Conservation (phyloP, 495 filamentous ascomycete genomes). For the Penicillium flavigenum region DNA sequence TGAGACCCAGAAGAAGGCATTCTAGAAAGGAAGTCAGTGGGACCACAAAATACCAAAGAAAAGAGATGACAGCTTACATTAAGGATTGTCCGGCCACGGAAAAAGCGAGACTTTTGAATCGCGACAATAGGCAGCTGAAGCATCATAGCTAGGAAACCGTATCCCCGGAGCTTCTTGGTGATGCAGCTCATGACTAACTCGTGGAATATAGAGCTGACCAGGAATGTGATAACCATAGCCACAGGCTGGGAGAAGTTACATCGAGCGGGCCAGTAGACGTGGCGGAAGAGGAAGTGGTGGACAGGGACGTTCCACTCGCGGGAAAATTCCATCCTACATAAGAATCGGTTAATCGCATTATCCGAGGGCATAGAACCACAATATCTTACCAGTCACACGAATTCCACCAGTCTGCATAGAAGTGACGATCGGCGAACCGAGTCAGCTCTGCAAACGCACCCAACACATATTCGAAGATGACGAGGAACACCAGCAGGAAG, state of each 20-base stretch:
- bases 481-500: constrained; percentile 90
- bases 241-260: constrained; percentile 71
- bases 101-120: constrained; percentile 75
- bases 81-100: constrained; percentile 69
- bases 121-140: constrained; percentile 91
- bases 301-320: constrained; percentile 98
- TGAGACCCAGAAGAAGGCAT: constrained; percentile 89
- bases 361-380: neutral
- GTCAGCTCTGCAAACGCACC: constrained; percentile 94
- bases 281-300: constrained; percentile 93
- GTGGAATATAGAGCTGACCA: constrained; percentile 85
- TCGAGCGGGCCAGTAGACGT: constrained; percentile 84
- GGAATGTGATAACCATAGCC: constrained; percentile 88
- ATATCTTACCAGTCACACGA: constrained; percentile 52
- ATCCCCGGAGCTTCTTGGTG: constrained; percentile 92
- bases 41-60: neutral
- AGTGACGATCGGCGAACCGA: constrained; percentile 89
- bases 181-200: constrained; percentile 98
- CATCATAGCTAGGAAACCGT: constrained; percentile 95
- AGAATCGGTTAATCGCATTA: neutral
- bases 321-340: constrained; percentile 82
- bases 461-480: constrained; percentile 95
- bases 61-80: constrained; percentile 52
- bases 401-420: constrained; percentile 97
- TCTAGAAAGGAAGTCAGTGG: constrained; percentile 39